Conservation (phyloP, 768 basidiomycete genomes). For the Antrodiella citrinella region DNA sequence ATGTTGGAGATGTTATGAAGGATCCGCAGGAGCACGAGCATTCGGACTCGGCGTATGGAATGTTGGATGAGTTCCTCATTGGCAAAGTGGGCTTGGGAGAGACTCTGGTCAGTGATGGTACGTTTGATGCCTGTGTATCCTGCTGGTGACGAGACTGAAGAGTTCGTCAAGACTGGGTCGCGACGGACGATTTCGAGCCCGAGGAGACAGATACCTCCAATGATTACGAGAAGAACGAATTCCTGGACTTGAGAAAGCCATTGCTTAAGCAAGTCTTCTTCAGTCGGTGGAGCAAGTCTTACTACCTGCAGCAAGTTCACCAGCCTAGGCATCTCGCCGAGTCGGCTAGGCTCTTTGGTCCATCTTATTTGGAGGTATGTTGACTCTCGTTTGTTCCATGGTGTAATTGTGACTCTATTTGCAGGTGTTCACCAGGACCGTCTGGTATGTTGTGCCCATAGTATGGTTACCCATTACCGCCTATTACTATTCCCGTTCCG, state of each 20-base stretch:
- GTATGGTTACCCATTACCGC: conserved; percentile 85
- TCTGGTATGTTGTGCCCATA: conserved; percentile 90
- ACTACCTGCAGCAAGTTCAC: conserved; percentile 94
- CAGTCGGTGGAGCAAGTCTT: conserved; percentile 87
- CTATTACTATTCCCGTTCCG: conserved; percentile 77
- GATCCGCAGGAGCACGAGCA: conserved; percentile 80
- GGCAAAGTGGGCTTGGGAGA: conserved; percentile 76
- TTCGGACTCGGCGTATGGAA: conserved; percentile 84
- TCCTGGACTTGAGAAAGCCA: conserved; percentile 84
- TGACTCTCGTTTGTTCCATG: conserved; percentile 1
- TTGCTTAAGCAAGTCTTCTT: conserved; percentile 82
- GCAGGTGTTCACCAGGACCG: conserved; percentile 73
- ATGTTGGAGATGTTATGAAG: conserved; percentile 75
- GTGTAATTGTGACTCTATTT: not conserved
- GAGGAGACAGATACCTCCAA: conserved; percentile 75
- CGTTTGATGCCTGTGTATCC: conserved; percentile 19
- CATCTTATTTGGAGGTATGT: conserved; percentile 67
- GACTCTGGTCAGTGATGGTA: conserved; percentile 72
- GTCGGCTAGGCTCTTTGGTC: conserved; percentile 83
- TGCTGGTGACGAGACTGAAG: conserved; percentile 6
- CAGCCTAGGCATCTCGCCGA: conserved; percentile 84
- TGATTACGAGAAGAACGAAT: conserved; percentile 86
- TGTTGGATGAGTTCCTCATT: conserved; percentile 82
- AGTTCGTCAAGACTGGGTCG: conserved; percentile 69
- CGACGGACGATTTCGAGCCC: conserved; percentile 84